Conservation (phyloP, 306 rosid genomes). For the Luffa acutangula region DNA sequence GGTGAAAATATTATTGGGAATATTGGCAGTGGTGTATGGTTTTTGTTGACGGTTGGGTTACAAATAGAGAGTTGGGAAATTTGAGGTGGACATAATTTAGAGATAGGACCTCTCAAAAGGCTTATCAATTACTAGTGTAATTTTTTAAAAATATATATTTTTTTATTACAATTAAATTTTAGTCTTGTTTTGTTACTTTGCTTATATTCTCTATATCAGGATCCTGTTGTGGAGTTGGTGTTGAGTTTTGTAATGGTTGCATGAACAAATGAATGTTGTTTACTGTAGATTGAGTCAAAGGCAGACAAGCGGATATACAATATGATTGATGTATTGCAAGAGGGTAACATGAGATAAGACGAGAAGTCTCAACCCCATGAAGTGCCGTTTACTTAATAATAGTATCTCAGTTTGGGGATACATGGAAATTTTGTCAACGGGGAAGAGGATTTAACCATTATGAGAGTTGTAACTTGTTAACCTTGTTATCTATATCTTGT, state of each 20-base stretch:
- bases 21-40: too few relatives aligned
- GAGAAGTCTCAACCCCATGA: not conserved
- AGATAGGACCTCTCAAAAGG: not conserved
- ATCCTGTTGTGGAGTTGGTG: not conserved
- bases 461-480: not conserved
- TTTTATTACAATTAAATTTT: not conserved
- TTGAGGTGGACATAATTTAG: not conserved
- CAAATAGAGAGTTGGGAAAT: too few relatives aligned
- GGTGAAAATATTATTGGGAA: not conserved
- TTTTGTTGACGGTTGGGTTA: too few relatives aligned
- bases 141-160: not conserved
- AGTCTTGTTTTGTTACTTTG: not conserved
- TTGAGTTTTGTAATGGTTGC: not conserved
- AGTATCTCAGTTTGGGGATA: not conserved
- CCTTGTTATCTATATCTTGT: not conserved
- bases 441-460: not conserved
- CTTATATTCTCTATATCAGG: not conserved
- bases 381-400: not conserved
- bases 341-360: conserved; percentile 61
- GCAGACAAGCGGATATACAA: conserved; percentile 47
- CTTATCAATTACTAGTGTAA: not conserved
- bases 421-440: not conserved
- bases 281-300: conserved; percentile 43
- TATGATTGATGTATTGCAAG: conserved; percentile 77
- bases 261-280: not conserved